Evolutionary conservation across 2,329 filamentous ascomycete genomes (phyloP), one percentile per base, ranked within the genome.

Genomic region (Basipetospora chlamydospora): DNA sequence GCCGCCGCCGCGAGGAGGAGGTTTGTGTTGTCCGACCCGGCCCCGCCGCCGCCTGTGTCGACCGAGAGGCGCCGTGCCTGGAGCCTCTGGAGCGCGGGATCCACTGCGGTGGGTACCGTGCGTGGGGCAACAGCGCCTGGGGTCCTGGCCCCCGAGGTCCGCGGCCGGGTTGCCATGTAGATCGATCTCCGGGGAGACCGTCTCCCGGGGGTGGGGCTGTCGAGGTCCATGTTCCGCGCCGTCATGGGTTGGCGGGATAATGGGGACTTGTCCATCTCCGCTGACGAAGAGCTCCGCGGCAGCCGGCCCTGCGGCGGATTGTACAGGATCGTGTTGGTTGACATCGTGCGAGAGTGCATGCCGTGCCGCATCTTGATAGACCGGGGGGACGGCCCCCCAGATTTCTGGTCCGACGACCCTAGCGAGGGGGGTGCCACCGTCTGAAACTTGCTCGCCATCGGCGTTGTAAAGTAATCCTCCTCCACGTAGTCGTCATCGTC

Each of bases 301-400:
- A 54, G 57, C 34, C 43, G 52, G 37, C 47, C 43, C 18, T 66
- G 60, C 22, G 74, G 61, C 0, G 86, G 86, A 23, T 82, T 86
- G 57, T 81, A 93, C 1, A 94, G 63, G 37, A 92, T 86, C 0
- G 87, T 94, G 46, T 78, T 84, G 15, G 76, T 80, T 0, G 87
- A 94, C 4, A 80, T 54, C 10, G 84, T 86, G 26, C 86, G 78
- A 38, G 60, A 69, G 48, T 94, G 86, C 4, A 63, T 49, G 1
- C 56, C 25, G 20, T 21, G 35, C 8, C 35, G 17, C 2, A 20
- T 18, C 20, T 37, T 37, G 13, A 28, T 10, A 9, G 35, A 37
- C 28, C 25, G 23, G 3, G 35, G 35, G 6, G 35, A 37, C 12
- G 17, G 13, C 13, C 36, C 36, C 6, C 21, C 12, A 10, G 36